Conservation (phyloP, 805 yeast species). For the Vanderwaltozyma verrucispora region DNA sequence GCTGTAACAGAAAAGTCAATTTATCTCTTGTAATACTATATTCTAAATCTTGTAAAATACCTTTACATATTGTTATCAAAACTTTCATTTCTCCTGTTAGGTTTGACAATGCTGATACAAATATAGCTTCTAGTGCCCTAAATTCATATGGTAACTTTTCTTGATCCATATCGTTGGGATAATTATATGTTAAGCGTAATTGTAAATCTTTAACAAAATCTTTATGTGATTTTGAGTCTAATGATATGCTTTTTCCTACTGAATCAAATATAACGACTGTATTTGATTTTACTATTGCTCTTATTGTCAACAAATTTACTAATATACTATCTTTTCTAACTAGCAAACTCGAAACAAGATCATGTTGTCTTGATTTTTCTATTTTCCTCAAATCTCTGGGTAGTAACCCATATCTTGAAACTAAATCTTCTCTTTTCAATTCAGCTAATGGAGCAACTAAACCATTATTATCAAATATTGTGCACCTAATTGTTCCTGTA, state of each 20-base stretch:
- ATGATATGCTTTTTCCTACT: slow-evolving; percentile 17
- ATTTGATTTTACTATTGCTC: slow-evolving; percentile 69
- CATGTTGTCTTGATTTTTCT: slow-evolving; percentile 51
- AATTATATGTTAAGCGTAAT: slow-evolving; percentile 15
- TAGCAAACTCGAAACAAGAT: slow-evolving; percentile 70
- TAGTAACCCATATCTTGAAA: slow-evolving; percentile 63
- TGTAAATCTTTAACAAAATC: slow-evolving; percentile 18
- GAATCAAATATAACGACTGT: slow-evolving; percentile 65
- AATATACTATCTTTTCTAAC: slow-evolving; percentile 66
- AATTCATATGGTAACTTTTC: slow-evolving; percentile 71
- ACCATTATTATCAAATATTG: slow-evolving; percentile 66
- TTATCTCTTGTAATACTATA: slow-evolving; percentile 70
- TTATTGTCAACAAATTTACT: slow-evolving; percentile 65
- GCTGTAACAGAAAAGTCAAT: slow-evolving; percentile 66
- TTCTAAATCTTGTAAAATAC: slow-evolving; percentile 69
- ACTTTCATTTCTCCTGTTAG: slow-evolving; percentile 81
- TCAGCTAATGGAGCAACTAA: slow-evolving; percentile 62
- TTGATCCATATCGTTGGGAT: slow-evolving; percentile 9
- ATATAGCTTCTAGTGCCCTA: slow-evolving; percentile 79
- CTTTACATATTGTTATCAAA: slow-evolving; percentile 64
- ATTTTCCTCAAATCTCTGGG: slow-evolving; percentile 89
- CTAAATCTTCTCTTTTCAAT: slow-evolving; percentile 61
- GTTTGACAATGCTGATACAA: slow-evolving; percentile 69
- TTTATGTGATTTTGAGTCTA: slow-evolving; percentile 22
- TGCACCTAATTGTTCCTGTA: slow-evolving; percentile 51